Evolutionary conservation across 352 stramenopile genomes (phyloP), one percentile per base, ranked within the genome.

Genomic region (Pythium monospermum): DNA sequence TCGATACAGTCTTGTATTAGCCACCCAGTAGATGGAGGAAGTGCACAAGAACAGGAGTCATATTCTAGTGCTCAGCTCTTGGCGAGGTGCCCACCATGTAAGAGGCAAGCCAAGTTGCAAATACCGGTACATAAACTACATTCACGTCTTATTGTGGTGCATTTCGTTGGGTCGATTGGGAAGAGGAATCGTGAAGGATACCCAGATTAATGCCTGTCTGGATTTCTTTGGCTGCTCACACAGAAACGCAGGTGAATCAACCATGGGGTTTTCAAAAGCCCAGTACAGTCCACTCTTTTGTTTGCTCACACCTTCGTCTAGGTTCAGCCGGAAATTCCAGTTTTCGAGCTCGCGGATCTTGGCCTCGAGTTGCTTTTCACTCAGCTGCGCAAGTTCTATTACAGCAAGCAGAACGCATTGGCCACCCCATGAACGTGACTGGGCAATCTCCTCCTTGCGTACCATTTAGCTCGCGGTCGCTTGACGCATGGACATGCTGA

Each of bases 261-360:
- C 38, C 10, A 15, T 19, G 25, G 19, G 6, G 10, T 45, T 22
- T 45, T 10, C n/a, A 22, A 28, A 26, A 23, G 37, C 15, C 13
- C 15, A 49, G 26, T 11, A 7, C 25, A 16, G 37, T 8, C 26
- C 10, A 5, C 7, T 7, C 15, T 15, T 35, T 15, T 15, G 30
- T 15, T 35, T n/a, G n/a, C 30, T 35, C 35, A 6, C 26, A 87
- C 78, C 73, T 82, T 91, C 80, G 21, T 91, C 80, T 19, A 87
- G 68, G 48, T 91, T 87, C 12, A 91, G 69, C 4, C 76, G 65
- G 49, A 91, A 91, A 54, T 91, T 88, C 69, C 73, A 85, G 53
- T 91, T 91, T 54, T 87, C 73, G 8, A 91, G 74, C 56, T 88
- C 80, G n/a, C 80, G 74, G 35, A 84, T 73, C 48, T 83, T 83